These are phyloP conservation scores for Corinectria fuckeliana DNA, from an alignment of 2,329 filamentous ascomycete genomes.

Conservation along the genomic window DNA sequence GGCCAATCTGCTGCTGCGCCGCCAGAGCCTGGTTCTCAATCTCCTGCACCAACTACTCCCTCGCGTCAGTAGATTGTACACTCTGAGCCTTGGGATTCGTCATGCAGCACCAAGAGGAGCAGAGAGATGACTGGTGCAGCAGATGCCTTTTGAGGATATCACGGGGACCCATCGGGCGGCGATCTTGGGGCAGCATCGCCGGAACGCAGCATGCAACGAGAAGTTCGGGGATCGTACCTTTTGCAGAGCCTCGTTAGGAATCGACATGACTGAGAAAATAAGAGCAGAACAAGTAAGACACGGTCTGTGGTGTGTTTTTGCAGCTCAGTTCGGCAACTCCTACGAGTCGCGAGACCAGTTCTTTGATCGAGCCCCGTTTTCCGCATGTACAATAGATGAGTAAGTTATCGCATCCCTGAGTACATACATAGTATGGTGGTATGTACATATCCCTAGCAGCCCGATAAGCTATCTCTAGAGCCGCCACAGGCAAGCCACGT, in stretches of 20 bases:
- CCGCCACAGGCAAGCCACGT: background rate
- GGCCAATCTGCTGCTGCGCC: constrained; percentile 89
- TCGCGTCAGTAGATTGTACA: background rate
- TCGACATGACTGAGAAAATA: constrained; percentile 73
- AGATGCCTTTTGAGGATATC: background rate
- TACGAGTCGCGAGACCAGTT: background rate
- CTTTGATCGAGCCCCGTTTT: background rate
- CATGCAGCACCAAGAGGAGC: background rate
- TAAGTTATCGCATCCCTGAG: background rate
- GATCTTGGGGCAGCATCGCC: background rate
- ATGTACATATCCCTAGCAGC: background rate
- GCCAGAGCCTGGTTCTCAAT: constrained; percentile 89
- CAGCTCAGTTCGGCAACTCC: background rate
- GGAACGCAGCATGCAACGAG: background rate
- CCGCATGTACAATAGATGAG: background rate
- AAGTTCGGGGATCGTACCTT: constrained; percentile 65
- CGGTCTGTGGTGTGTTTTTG: background rate
- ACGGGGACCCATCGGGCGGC: background rate
- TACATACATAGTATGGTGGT: too few relatives aligned
- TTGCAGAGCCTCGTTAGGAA: constrained; percentile 90
- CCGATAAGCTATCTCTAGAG: background rate
- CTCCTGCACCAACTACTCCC: constrained; percentile 80
- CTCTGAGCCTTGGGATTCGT: background rate
- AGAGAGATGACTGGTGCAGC: background rate
- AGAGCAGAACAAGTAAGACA: background rate